phyloP scores from a whole-genome alignment of 73 alveolate genomes.

The Paramecium bursaria region DNA sequence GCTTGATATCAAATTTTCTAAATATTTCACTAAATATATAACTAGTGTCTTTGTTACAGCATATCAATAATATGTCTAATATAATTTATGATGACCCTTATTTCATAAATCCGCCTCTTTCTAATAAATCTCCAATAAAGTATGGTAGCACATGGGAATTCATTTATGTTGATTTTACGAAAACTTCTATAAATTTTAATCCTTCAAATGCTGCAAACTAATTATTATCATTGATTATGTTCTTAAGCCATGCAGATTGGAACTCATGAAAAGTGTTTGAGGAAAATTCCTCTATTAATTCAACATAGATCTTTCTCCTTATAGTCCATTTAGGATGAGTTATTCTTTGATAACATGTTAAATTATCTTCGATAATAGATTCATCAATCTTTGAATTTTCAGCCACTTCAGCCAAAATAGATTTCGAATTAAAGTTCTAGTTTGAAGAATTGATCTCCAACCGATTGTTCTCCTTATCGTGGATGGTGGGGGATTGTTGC shows the following conservation, averaged over 20 bases:
- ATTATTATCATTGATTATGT: slow-evolving; percentile 48
- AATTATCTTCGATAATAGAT: slow-evolving; percentile 3
- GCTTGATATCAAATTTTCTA: slow-evolving; percentile 38
- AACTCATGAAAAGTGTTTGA: slow-evolving; percentile 44
- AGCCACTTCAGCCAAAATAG: slow-evolving; percentile 36
- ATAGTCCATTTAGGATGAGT: slow-evolving; percentile 41
- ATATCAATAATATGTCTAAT: slow-evolving; percentile 10
- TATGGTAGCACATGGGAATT: slow-evolving; percentile 47
- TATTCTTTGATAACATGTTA: slow-evolving; percentile 26
- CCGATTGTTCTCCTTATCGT: no score
- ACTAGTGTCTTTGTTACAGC: slow-evolving; percentile 17
- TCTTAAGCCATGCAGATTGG: slow-evolving; percentile 52
- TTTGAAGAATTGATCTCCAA: no score
- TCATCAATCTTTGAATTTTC: slow-evolving; percentile 51
- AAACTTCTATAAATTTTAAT: neutral
- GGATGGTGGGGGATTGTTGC: no score
- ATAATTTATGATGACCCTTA: neutral
- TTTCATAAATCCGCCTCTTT: slow-evolving; percentile 26
- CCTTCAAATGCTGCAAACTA: slow-evolving; percentile 45
- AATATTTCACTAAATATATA: slow-evolving; percentile 3
- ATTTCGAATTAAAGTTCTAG: no score
- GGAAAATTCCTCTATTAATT: slow-evolving; percentile 24
- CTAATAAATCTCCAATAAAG: slow-evolving; percentile 57
- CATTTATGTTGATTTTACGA: slow-evolving; percentile 27
- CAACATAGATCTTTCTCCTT: slow-evolving; percentile 10